Conservation (phyloP, 2,329 filamentous ascomycete genomes). For the Stachybotrys chlorohalonatus region DNA sequence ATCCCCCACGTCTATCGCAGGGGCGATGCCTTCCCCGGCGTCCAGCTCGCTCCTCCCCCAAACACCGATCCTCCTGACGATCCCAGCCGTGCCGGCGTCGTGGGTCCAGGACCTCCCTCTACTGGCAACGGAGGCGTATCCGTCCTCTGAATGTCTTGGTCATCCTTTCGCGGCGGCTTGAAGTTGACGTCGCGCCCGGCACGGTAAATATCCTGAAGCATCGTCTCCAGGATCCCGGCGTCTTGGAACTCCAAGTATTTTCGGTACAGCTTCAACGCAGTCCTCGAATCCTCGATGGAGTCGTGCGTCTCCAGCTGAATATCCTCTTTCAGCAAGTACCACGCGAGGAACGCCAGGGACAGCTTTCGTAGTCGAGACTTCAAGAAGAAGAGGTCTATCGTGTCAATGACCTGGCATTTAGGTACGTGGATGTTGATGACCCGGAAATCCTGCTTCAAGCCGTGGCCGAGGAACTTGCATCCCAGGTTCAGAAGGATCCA, state of each 20-base stretch:
- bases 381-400: constrained; percentile 83
- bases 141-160: constrained; percentile 32
- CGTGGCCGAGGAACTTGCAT: constrained; percentile 89
- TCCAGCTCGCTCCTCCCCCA: constrained; percentile 30
- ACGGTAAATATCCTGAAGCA: constrained; percentile 78
- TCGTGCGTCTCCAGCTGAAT: constrained; percentile 92
- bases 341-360: constrained; percentile 83
- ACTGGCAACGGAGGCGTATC: constrained; percentile 43
- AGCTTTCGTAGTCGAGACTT: constrained; percentile 75
- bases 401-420: constrained; percentile 84
- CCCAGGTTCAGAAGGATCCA: constrained; percentile 95
- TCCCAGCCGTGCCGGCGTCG: constrained; percentile 34
- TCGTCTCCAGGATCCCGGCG: constrained; percentile 72
- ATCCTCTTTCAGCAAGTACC: constrained; percentile 83
- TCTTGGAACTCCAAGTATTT: constrained; percentile 88
- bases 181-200: constrained; percentile 39
- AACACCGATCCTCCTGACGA: constrained; percentile 26
- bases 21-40: constrained; percentile 35
- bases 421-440: constrained; percentile 98
- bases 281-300: constrained; percentile 88
- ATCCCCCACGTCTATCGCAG: constrained; percentile 11
- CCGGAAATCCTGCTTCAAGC: constrained; percentile 88
- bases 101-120: constrained; percentile 27
- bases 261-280: constrained; percentile 77
- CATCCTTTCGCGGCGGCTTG: constrained; percentile 40